These are phyloP conservation scores for Leccinum aurantiacum DNA, from an alignment of 768 basidiomycete genomes.

Conservation along the genomic window DNA sequence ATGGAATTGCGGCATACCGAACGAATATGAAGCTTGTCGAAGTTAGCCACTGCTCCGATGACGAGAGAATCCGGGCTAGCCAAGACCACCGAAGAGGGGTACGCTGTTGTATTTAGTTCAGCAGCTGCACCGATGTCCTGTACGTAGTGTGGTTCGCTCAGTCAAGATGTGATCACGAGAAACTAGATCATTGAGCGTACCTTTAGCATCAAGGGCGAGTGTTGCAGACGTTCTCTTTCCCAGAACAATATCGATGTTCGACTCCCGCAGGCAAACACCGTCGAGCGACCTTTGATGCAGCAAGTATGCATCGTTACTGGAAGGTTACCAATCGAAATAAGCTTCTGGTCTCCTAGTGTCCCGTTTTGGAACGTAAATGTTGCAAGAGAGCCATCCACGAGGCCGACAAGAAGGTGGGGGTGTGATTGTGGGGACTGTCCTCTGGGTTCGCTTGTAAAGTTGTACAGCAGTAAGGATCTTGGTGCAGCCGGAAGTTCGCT, in stretches of 20 bases:
- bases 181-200: slow-evolving; percentile 29
- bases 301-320: slow-evolving; percentile 65
- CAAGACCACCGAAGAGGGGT: slow-evolving; percentile 57
- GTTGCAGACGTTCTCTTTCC: slow-evolving; percentile 61
- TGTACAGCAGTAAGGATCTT: slow-evolving; percentile 49
- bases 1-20: slow-evolving; percentile 46
- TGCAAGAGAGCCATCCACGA: slow-evolving; percentile 72
- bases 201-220: slow-evolving; percentile 74
- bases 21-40: slow-evolving; percentile 80
- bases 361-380: slow-evolving; percentile 49
- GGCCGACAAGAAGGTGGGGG: slow-evolving; percentile 67
- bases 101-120: slow-evolving; percentile 46
- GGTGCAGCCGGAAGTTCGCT: slow-evolving; percentile 42
- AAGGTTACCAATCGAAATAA: slow-evolving; percentile 60
- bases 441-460: slow-evolving; percentile 50
- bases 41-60: slow-evolving; percentile 64
- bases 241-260: slow-evolving; percentile 68
- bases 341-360: slow-evolving; percentile 48
- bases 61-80: slow-evolving; percentile 52
- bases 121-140: slow-evolving; percentile 56
- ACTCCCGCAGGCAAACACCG: slow-evolving; percentile 72
- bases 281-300: slow-evolving; percentile 48
- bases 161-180: background rate
- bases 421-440: slow-evolving; percentile 38
- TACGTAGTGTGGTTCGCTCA: slow-evolving; percentile 1